A percentile compares a stretch with the other conserved stretches of the same genome.
Conservation (phyloP, 208 protist species). For the Phytomonas serpens region DNA sequence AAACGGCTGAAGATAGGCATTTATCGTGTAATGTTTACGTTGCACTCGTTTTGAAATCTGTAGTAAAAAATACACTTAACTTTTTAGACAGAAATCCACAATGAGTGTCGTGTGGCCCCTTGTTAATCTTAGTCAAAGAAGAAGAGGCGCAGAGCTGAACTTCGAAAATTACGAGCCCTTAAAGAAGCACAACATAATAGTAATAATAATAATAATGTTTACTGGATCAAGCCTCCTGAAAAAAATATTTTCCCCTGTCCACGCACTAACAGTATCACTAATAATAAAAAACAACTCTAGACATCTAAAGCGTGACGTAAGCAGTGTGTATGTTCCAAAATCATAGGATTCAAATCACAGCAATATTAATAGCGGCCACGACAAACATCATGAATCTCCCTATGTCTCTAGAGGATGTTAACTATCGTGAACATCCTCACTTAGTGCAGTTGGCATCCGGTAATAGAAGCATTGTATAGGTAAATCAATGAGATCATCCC, state of each 20-base stretch:
- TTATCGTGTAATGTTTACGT: not conserved
- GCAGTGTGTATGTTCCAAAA: not conserved
- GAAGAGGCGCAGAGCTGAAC: not conserved
- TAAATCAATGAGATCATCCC: not conserved
- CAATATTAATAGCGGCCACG: not conserved
- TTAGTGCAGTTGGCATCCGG: not conserved
- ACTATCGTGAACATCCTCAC: not conserved
- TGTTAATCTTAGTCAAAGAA: not conserved
- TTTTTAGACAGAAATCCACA: not conserved
- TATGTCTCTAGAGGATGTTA: not conserved
- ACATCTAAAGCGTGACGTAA: not conserved
- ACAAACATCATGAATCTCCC: not conserved
- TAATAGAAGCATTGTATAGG: not conserved
- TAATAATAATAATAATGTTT: not conserved
- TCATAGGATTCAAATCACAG: not conserved
- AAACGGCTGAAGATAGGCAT: not conserved
- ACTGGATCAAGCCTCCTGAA: not conserved
- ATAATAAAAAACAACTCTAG: not conserved
- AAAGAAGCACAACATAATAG: not conserved
- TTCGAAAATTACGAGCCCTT: not conserved
- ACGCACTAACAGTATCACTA: not conserved
- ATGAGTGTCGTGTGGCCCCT: not conserved
- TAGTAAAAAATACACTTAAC: not conserved
- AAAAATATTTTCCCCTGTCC: not conserved
- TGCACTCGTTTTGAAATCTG: not conserved